Base-by-base conservation (phyloP, 768 basidiomycete species). In the Chalciporus pseudorubinellus region DNA sequence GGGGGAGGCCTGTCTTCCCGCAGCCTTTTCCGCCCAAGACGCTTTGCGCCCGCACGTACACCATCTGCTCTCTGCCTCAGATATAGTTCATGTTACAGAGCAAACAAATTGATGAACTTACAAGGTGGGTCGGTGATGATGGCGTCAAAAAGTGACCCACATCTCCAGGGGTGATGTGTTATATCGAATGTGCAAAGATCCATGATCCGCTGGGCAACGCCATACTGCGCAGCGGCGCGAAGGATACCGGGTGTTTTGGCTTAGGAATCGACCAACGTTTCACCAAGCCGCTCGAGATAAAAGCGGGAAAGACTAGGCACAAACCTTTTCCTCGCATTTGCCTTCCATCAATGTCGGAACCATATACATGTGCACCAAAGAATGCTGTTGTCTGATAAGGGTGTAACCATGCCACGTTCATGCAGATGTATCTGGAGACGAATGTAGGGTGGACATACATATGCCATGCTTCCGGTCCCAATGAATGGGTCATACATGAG, bases 91-190 rank as follows among this genome's bases (percentile, higher is more conserved):
- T 20, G 28, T 45, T 19, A 34, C 16, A 18, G 4, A 41, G 12
- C 19, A 42, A 43, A 36, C n/a, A 8, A n/a, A n/a, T 26, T 16
- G 22, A 45, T 48, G 21, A 33, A 68, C 88, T 64, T 69, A 93
- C 93, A 97, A 11, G 94, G 94, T 40, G 94, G 94, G 69, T 97
- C 94, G 0, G 94, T 95, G 29, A 97, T 74, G 54, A 98, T 94
- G 1, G 95, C 92, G 61, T 99, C 97, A 56, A 99, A 91, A 26
- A 98, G 70, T 9, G 79, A 86, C 7, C 95, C 97, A 56, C 87
- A 84, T 55, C 97, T 74, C 87, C 89, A 92, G 0, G 95, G 92
- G 64, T 92, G 81, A 29, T 77, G 77, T 0, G 95, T 98, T n/a
- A 98, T 75, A 61, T 99, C 97, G 59, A 95, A 98, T 0, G 92